A percentile compares a stretch with the other conserved stretches of the same genome.
Evolutionary conservation across 2,329 filamentous ascomycete species (phyloP).

Genomic region (Colletotrichum chrysophilum): DNA sequence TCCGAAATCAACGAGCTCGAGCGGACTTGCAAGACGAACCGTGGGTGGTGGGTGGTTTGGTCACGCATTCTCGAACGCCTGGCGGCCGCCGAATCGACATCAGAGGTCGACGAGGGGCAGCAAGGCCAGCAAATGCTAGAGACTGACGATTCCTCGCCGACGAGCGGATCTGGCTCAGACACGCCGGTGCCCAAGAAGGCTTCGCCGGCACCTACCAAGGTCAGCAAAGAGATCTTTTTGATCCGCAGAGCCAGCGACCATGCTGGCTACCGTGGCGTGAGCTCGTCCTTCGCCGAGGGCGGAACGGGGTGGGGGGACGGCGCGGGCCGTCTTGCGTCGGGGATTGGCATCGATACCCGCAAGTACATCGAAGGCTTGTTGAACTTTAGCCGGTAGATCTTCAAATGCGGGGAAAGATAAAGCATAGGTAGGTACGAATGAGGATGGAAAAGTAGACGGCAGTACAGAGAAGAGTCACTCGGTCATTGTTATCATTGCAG

Average conservation of each 20-base stretch:
- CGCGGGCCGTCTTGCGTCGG: constrained; percentile 68
- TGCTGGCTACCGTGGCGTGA: constrained; percentile 39
- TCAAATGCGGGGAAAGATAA: too few relatives aligned
- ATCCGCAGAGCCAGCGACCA: constrained; percentile 66
- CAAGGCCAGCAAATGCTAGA: not conserved
- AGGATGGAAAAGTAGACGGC: not conserved
- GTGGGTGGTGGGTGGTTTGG: constrained; percentile 76
- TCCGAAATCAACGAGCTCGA: constrained; percentile 54
- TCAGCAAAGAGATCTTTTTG: constrained; percentile 66
- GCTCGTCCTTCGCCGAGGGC: constrained; percentile 39
- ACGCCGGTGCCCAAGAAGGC: not conserved
- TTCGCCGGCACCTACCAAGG: constrained; percentile 11
- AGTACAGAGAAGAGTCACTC: not conserved
- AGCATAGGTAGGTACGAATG: not conserved
- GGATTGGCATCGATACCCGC: constrained; percentile 78
- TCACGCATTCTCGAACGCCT: constrained; percentile 55
- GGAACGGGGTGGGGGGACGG: constrained; percentile 55
- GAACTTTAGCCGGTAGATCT: constrained; percentile 57
- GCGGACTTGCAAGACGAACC: constrained; percentile 68
- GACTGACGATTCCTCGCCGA: not conserved
- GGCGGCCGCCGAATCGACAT: not conserved
- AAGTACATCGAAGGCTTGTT: constrained; percentile 77
- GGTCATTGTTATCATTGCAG: not conserved
- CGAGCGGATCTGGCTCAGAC: not conserved
- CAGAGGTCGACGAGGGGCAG: not conserved